These are phyloP conservation scores for Calonectria henricotiae DNA, from an alignment of 2,329 filamentous ascomycete species.

Conservation along the genomic window DNA sequence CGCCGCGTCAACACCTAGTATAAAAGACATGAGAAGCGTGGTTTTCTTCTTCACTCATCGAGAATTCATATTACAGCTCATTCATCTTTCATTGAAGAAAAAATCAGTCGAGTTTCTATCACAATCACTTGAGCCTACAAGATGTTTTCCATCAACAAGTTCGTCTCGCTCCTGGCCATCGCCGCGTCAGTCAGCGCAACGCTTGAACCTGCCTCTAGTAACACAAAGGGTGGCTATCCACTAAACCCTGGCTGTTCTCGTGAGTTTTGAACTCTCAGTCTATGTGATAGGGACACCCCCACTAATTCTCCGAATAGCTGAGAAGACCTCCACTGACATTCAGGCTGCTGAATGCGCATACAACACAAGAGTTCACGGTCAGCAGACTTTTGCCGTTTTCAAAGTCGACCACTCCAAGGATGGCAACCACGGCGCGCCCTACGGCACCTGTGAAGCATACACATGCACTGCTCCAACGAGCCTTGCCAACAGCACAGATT, in stretches of 20 bases:
- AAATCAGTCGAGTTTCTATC: neutral
- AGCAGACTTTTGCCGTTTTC: conserved; percentile 51
- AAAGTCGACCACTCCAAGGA: conserved; percentile 50
- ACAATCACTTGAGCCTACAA: conserved; percentile 4
- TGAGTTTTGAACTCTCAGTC: conserved; percentile 18
- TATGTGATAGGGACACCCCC: neutral
- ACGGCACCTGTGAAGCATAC: conserved; percentile 48
- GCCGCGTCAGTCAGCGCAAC: conserved; percentile 45
- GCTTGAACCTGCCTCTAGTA: conserved; percentile 47
- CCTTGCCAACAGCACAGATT: conserved; percentile 41
- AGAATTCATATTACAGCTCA: too few species aligned
- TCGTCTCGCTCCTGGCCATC: conserved; percentile 46
- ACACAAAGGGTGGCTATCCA: conserved; percentile 49
- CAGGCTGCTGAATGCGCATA: conserved; percentile 50
- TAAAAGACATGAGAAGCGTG: neutral
- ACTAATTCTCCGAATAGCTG: conserved; percentile 27
- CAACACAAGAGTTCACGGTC: conserved; percentile 49
- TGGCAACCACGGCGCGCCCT: conserved; percentile 47
- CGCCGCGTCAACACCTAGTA: neutral
- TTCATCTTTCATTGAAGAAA: neutral
- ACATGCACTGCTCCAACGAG: conserved; percentile 43
- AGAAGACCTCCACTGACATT: conserved; percentile 48
- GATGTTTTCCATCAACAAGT: conserved; percentile 44
- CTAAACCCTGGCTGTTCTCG: conserved; percentile 43
- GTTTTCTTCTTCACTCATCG: neutral